Evolutionary conservation across 352 stramenopile genomes (phyloP), one percentile per base, ranked within the genome.

Genomic region (Globisporangium solare): DNA sequence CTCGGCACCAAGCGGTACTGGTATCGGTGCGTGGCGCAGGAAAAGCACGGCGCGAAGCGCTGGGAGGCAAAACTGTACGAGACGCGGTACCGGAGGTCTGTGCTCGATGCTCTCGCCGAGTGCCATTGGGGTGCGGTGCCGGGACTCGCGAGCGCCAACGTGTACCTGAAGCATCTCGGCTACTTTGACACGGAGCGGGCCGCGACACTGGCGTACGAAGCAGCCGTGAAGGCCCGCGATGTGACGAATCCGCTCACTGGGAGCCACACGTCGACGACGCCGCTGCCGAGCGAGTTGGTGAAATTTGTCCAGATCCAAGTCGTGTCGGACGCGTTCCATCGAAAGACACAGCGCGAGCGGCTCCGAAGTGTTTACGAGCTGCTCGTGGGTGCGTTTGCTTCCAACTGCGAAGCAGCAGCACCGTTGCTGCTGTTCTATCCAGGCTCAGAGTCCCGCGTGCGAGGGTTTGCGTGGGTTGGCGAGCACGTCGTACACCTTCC

Each of bases 1-100:
- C 54, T 92, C 0, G 83, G 83, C 8, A 63, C 74, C 1, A 80
- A 70, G 21, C 65, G 76, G 58, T 93, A 90, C 59, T 92, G 83
- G 80, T 83, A 74, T 43, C 65, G 73, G 1, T 77, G 60, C 3
- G 55, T 93, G 2, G 90, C 89, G 47, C 81, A 86, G 56, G 79
- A 90, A 42, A 82, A 83, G 35, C 62, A 48, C n/a, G 64, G 63
- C 24, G 65, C 61, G 22, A 81, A 79, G 54, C 71, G 68, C 22
- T 92, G 83, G 83, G 68, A 86, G 41, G 79, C 73, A 0, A 73
- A 72, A 54, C 55, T 77, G 21, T 90, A 80, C 52, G 64, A 89
- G n/a, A 32, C 81, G 3, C 61, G 61, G 3, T 84, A 66, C 35
- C 73, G 77, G 11, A 77, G 72, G 32, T 81, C 80, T 15, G 75